phyloP scores from a whole-genome alignment of 768 basidiomycete species.

The Antrodiella citrinella region DNA sequence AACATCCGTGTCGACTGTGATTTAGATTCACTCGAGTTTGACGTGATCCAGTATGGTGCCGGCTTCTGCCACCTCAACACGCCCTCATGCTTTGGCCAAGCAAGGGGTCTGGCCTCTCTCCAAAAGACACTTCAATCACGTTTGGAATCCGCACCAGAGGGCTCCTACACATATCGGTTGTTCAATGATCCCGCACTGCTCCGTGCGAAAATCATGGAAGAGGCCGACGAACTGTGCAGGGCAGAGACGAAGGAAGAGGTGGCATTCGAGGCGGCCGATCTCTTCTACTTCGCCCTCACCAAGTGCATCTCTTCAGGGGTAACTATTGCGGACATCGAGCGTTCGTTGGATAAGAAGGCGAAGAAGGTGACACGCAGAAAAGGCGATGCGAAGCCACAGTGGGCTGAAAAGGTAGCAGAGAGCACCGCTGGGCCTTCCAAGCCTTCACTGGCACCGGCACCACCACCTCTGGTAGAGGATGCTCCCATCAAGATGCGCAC shows the following conservation, averaged over 20 bases:
- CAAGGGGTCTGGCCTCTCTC: constrained; percentile 71
- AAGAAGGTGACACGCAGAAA: constrained; percentile 78
- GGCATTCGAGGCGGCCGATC: constrained; percentile 92
- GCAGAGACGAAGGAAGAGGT: constrained; percentile 74
- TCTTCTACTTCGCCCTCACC: constrained; percentile 86
- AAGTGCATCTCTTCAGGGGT: constrained; percentile 83
- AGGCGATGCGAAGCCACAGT: constrained; percentile 90
- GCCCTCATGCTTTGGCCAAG: constrained; percentile 77
- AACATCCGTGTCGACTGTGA: constrained; percentile 88
- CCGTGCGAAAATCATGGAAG: constrained; percentile 93
- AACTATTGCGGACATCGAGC: constrained; percentile 73
- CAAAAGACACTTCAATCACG: constrained; percentile 73
- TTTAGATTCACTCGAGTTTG: constrained; percentile 84
- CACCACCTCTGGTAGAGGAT: constrained; percentile 21
- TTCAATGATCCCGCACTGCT: constrained; percentile 80
- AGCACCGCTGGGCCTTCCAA: constrained; percentile 12
- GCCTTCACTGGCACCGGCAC: constrained; percentile 12
- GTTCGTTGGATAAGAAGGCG: constrained; percentile 77
- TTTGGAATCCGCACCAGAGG: constrained; percentile 69
- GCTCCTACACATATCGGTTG: constrained; percentile 84
- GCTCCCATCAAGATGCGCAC: constrained; percentile 72
- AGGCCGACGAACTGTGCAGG: constrained; percentile 92
- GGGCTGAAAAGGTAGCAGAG: constrained; percentile 26
- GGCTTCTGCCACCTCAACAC: constrained; percentile 93
- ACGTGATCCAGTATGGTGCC: constrained; percentile 79